phyloP scores from a whole-genome alignment of 176 grass and related monocot species.

The Juncus inflexus region DNA sequence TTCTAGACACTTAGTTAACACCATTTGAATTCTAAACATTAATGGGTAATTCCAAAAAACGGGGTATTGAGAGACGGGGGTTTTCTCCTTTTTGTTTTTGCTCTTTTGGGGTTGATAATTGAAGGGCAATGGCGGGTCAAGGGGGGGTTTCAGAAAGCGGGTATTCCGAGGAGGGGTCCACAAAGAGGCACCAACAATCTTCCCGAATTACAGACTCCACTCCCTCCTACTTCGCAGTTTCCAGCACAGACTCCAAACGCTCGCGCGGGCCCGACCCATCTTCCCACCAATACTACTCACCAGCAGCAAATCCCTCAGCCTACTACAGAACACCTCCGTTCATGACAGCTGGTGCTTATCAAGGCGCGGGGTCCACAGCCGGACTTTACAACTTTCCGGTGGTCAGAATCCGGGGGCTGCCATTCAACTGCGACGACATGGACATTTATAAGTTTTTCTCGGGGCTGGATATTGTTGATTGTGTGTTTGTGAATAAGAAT shows the following conservation, averaged over 20 bases:
- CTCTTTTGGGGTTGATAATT: conserved; percentile 58
- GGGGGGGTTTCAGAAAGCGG: conserved; percentile 82
- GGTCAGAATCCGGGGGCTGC: conserved; percentile 72
- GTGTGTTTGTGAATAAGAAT: conserved; percentile 73
- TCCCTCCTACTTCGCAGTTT: conserved; percentile 99
- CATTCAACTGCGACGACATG: conserved; percentile 83
- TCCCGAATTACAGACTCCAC: conserved; percentile 95
- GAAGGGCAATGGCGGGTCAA: conserved; percentile 91
- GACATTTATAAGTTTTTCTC: conserved; percentile 85
- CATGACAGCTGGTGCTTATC: too few species aligned
- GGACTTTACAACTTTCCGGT: conserved; percentile 62
- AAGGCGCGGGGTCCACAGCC: conserved; percentile 24
- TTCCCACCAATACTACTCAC: not conserved
- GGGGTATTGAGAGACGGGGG: conserved; percentile 88
- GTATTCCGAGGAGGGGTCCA: conserved; percentile 84
- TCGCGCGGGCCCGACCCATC: not conserved
- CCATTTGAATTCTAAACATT: conserved; percentile 5
- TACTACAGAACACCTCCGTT: too few species aligned
- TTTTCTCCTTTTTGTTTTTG: conserved; percentile 63
- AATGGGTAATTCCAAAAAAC: conserved; percentile 58
- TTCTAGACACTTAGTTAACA: too few species aligned
- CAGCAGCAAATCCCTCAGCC: too few species aligned
- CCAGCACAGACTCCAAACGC: conserved; percentile 12
- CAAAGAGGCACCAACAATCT: conserved; percentile 59
- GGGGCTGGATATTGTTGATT: conserved; percentile 76